Percentiles rank a stretch among this genome's conserved stretches.
Conservation (phyloP, 257 asterid genomes). For the Fraxinus quadrangulata region DNA sequence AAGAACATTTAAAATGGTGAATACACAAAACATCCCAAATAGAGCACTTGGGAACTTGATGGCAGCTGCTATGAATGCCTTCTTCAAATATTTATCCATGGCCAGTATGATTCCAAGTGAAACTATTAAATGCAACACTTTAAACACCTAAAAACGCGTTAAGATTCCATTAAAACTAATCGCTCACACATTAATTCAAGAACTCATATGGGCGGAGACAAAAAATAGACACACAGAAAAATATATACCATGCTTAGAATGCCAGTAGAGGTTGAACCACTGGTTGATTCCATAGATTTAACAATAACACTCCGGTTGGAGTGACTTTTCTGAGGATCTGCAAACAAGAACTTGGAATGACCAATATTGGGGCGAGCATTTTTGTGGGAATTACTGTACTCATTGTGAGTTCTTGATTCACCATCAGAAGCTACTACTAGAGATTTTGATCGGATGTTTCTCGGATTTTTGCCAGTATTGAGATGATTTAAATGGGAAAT, state of each 20-base stretch:
- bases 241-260: slow-evolving; percentile 51
- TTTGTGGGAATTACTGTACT: slow-evolving; percentile 3
- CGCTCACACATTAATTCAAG: background rate
- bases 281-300: slow-evolving; percentile 49
- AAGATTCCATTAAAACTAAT: background rate
- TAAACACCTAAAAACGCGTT: slow-evolving; percentile 50
- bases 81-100: slow-evolving; percentile 69
- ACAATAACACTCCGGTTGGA: slow-evolving; percentile 36
- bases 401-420: slow-evolving; percentile 8
- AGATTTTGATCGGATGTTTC: slow-evolving; percentile 24
- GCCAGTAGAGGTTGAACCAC: slow-evolving; percentile 42
- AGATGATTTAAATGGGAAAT: slow-evolving; percentile 14
- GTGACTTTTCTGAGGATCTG: slow-evolving; percentile 27
- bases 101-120: slow-evolving; percentile 87
- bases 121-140: slow-evolving; percentile 68
- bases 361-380: slow-evolving; percentile 22
- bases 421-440: slow-evolving; percentile 27
- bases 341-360: slow-evolving; percentile 25
- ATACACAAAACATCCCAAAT: slow-evolving; percentile 92
- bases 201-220: background rate
- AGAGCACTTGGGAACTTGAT: slow-evolving; percentile 95
- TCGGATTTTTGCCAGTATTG: slow-evolving; percentile 26
- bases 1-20: slow-evolving; percentile 69
- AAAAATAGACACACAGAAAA: background rate
- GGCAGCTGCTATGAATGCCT: slow-evolving; percentile 81